These are phyloP conservation scores for Cardamine chenopodiifolia DNA, from an alignment of 345 rosid genomes.

Conservation along the genomic window DNA sequence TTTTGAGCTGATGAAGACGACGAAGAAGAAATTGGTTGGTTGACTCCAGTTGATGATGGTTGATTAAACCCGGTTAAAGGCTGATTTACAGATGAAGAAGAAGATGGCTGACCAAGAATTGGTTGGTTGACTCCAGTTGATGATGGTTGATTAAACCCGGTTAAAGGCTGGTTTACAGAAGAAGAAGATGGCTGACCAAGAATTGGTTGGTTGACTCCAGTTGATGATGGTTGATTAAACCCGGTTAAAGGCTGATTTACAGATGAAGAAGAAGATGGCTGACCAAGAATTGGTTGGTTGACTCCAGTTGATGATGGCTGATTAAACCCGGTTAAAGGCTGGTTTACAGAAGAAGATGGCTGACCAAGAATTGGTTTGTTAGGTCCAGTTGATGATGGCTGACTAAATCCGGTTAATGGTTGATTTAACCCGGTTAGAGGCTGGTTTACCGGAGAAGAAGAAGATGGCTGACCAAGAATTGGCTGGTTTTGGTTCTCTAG, in stretches of 20 bases:
- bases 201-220: conserved; percentile 42
- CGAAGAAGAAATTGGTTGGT: conserved; percentile 42
- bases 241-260: conserved; percentile 50
- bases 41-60: conserved; percentile 46
- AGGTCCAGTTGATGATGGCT: conserved; percentile 40
- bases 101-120: conserved; percentile 23
- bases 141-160: conserved; percentile 4
- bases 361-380: conserved; percentile 48
- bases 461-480: conserved; percentile 45
- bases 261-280: conserved; percentile 11
- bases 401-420: conserved; percentile 46
- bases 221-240: conserved; percentile 49
- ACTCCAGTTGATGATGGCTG: conserved; percentile 36
- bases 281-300: conserved; percentile 42
- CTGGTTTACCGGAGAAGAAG: conserved; percentile 47
- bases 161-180: conserved; percentile 27
- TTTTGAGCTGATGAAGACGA: conserved; percentile 28
- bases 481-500: conserved; percentile 46
- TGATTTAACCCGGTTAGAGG: conserved; percentile 48
- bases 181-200: conserved; percentile 11
- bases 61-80: conserved; percentile 50
- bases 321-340: conserved; percentile 42
- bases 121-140: no score
- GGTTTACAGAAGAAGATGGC: conserved; percentile 40
- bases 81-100: conserved; percentile 34